A percentile compares a stretch with the other conserved stretches of the same genome.
Conservation (phyloP, 129 eudicot genomes). For the Lonicera japonica region DNA sequence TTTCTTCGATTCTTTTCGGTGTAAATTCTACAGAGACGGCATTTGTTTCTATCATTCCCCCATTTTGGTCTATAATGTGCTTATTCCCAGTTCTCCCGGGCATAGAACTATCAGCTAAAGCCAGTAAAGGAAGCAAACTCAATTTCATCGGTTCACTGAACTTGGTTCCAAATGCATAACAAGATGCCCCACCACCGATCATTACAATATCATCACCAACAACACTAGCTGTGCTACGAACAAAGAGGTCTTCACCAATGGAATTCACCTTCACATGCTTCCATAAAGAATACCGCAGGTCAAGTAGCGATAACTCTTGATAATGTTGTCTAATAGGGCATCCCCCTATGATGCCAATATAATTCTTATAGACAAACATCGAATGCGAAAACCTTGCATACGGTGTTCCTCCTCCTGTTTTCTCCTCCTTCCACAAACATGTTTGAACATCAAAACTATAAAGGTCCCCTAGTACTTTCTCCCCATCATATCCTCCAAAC, state of each 20-base stretch:
- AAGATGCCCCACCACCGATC: conserved; percentile 93
- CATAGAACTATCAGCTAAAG: conserved; percentile 19
- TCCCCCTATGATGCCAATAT: conserved; percentile 82
- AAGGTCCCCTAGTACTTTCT: conserved; percentile 70
- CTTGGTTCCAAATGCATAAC: conserved; percentile 98
- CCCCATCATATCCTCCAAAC: conserved; percentile 88
- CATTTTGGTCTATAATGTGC: conserved; percentile 4
- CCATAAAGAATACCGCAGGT: conserved; percentile 52
- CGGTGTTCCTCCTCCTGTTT: conserved; percentile 51
- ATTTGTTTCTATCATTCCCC: conserved; percentile 10
- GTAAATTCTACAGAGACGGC: conserved; percentile 5
- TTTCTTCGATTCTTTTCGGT: conserved; percentile 13
- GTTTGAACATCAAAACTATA: conserved; percentile 61
- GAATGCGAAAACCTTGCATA: conserved; percentile 85
- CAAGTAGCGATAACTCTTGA: conserved; percentile 53
- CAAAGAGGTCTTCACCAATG: conserved; percentile 62
- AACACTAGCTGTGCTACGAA: conserved; percentile 71
- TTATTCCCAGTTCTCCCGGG: conserved; percentile 7
- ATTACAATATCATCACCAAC: conserved; percentile 65
- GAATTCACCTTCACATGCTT: conserved; percentile 49
- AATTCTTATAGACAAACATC: conserved; percentile 74
- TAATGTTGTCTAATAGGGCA: conserved; percentile 76
- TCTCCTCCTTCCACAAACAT: conserved; percentile 57
- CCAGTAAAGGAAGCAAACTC: conserved; percentile 45
- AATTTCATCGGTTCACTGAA: conserved; percentile 83